phyloP scores from a whole-genome alignment of 441 rosid genomes.

The California macrophylla region DNA sequence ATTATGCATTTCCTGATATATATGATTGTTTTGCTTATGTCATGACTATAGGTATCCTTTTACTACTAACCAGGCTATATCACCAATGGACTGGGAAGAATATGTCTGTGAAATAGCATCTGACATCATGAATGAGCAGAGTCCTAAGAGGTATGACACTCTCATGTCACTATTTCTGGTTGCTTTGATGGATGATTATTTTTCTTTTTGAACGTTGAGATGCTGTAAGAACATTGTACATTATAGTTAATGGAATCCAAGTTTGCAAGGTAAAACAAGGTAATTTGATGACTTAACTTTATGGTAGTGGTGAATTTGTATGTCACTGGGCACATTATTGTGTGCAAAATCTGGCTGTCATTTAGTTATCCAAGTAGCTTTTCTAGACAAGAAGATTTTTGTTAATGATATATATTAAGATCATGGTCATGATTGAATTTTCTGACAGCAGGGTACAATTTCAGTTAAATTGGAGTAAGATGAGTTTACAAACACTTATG shows the following conservation, averaged over 20 bases:
- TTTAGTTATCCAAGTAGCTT: background rate
- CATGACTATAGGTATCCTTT: slow-evolving; percentile 62
- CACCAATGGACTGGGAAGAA: slow-evolving; percentile 95
- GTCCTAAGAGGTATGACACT: slow-evolving; percentile 63
- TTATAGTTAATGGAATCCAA: background rate
- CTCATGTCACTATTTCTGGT: background rate
- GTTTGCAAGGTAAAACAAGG: background rate
- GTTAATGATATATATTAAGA: background rate
- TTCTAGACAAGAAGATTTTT: background rate
- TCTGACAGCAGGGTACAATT: background rate
- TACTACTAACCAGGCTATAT: slow-evolving; percentile 53
- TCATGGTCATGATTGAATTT: background rate
- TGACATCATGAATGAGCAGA: slow-evolving; percentile 86
- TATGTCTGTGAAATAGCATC: slow-evolving; percentile 74
- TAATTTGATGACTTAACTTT: background rate
- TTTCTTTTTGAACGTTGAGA: background rate
- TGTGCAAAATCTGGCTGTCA: too few species aligned
- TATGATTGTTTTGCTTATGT: slow-evolving; percentile 2
- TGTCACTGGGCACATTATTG: background rate
- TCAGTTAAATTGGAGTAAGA: background rate
- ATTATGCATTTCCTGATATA: slow-evolving; percentile 10
- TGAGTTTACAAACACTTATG: background rate
- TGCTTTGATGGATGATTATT: background rate
- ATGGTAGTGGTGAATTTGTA: background rate
- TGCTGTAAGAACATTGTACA: background rate